Percentiles rank a stretch among this genome's conserved stretches.
phyloP scores from a whole-genome alignment of 192 early-diverging fungal species.

The Coemansia sp. region DNA sequence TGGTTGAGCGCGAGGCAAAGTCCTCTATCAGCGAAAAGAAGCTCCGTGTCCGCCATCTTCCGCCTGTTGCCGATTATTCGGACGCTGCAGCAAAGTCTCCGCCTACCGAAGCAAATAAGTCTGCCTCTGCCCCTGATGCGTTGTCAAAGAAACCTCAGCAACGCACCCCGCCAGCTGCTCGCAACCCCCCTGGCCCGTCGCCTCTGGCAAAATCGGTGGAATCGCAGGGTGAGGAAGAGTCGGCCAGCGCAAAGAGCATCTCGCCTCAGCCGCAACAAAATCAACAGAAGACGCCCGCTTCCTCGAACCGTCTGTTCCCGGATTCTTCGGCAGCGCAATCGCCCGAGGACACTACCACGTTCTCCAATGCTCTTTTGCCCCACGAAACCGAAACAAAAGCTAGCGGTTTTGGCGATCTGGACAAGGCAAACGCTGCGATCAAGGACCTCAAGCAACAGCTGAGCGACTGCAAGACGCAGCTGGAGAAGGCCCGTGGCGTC shows the following conservation, averaged over 20 bases:
- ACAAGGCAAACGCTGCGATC: conserved; percentile 41
- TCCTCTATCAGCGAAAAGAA: conserved; percentile 68
- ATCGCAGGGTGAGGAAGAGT: conserved; percentile 4
- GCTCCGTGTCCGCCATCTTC: conserved; percentile 62
- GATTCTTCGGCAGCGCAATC: conserved; percentile 31
- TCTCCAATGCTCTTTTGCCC: neutral
- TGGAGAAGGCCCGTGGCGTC: conserved; percentile 11
- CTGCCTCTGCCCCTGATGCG: neutral
- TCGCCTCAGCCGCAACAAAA: neutral
- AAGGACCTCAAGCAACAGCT: conserved; percentile 38
- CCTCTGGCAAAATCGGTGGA: conserved; percentile 27
- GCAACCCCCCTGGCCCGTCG: conserved; percentile 31
- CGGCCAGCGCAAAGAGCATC: neutral
- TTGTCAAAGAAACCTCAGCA: neutral
- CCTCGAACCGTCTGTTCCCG: conserved; percentile 31
- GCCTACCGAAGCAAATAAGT: neutral
- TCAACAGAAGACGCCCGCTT: neutral
- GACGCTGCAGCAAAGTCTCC: conserved; percentile 11
- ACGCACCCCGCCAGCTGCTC: conserved; percentile 14
- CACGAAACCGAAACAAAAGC: conserved; percentile 5
- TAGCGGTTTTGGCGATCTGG: conserved; percentile 47
- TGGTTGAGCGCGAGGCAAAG: conserved; percentile 62
- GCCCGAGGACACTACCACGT: conserved; percentile 18
- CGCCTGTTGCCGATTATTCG: conserved; percentile 32
- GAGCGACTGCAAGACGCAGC: conserved; percentile 26